Conservation (phyloP, 2,329 filamentous ascomycete genomes). For the Nigrograna mackinnonii region DNA sequence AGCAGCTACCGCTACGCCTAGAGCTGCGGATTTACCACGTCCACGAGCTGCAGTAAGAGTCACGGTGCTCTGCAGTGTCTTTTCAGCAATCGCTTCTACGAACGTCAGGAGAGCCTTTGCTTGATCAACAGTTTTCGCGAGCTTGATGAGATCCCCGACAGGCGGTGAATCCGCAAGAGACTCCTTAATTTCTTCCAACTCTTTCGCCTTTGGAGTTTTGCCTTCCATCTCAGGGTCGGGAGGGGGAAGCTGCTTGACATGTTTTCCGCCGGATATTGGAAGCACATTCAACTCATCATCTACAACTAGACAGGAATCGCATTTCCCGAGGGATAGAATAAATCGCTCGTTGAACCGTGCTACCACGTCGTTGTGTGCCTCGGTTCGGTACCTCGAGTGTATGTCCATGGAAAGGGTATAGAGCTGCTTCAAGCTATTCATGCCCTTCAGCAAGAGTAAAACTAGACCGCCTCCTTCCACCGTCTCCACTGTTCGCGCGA, state of each 20-base stretch:
- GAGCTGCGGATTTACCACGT: slow-evolving; percentile 93
- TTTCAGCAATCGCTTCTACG: slow-evolving; percentile 93
- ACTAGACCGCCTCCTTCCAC: slow-evolving; percentile 96
- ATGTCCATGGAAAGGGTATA: slow-evolving; percentile 98
- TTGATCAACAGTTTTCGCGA: slow-evolving; percentile 91
- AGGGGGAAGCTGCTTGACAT: slow-evolving; percentile 79
- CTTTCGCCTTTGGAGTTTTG: slow-evolving; percentile 69
- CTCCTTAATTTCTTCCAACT: slow-evolving; percentile 87
- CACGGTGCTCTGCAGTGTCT: slow-evolving; percentile 91
- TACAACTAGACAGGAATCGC: slow-evolving; percentile 90
- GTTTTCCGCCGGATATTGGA: slow-evolving; percentile 93
- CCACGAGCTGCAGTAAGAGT: slow-evolving; percentile 91
- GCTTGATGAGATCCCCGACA: slow-evolving; percentile 78
- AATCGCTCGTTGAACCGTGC: slow-evolving; percentile 98
- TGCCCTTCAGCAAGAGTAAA: slow-evolving; percentile 87
- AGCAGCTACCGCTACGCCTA: slow-evolving; percentile 91
- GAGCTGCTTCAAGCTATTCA: slow-evolving; percentile 95
- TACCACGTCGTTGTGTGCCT: slow-evolving; percentile 92
- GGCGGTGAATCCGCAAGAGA: slow-evolving; percentile 83
- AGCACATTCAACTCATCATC: slow-evolving; percentile 98
- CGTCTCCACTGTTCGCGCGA: slow-evolving; percentile 94
- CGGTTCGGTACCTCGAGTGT: slow-evolving; percentile 92
- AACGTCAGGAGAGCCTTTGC: slow-evolving; percentile 97
- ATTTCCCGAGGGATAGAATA: slow-evolving; percentile 91
- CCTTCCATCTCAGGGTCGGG: slow-evolving; percentile 74